Evolutionary conservation across 2,329 filamentous ascomycete genomes (phyloP).

Genomic region (Phaeosphaeriaceae sp.): DNA sequence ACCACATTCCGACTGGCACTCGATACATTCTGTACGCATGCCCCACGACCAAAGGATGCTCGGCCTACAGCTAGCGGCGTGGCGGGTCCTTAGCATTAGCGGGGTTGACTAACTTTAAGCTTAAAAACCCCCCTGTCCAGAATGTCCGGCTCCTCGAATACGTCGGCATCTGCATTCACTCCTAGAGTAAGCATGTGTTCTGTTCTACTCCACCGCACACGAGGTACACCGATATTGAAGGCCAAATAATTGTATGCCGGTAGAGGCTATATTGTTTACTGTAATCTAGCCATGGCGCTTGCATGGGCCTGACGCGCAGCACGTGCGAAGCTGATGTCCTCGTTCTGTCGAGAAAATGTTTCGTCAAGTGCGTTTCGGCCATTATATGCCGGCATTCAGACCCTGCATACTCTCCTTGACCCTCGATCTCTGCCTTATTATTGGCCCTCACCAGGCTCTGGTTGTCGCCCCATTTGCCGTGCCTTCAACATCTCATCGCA

Average conservation of each 20-base stretch:
- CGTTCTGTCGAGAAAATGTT: not conserved
- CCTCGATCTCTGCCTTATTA: slow-evolving; percentile 12
- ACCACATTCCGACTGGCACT: slow-evolving; percentile 3
- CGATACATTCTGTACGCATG: not conserved
- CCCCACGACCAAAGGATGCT: not conserved
- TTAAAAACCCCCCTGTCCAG: slow-evolving; percentile 18
- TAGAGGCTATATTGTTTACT: not conserved
- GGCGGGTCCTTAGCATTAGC: slow-evolving; percentile 12
- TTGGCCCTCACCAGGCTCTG: slow-evolving; percentile 27
- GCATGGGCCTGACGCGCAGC: not conserved
- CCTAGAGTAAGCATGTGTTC: too few species aligned
- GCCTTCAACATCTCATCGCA: slow-evolving; percentile 98
- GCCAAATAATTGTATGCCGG: not conserved
- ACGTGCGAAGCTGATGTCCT: not conserved
- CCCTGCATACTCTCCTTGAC: not conserved
- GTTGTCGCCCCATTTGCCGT: slow-evolving; percentile 77
- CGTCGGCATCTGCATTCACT: too few species aligned
- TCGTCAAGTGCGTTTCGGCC: not conserved
- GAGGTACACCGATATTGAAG: too few species aligned
- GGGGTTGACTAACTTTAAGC: slow-evolving; percentile 24
- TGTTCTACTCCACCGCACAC: too few species aligned
- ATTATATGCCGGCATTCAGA: not conserved
- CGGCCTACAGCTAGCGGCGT: not conserved
- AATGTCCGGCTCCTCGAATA: not conserved
- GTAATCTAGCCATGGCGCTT: not conserved